phyloP scores from a whole-genome alignment of 306 rosid species.

The Senna siamea region DNA sequence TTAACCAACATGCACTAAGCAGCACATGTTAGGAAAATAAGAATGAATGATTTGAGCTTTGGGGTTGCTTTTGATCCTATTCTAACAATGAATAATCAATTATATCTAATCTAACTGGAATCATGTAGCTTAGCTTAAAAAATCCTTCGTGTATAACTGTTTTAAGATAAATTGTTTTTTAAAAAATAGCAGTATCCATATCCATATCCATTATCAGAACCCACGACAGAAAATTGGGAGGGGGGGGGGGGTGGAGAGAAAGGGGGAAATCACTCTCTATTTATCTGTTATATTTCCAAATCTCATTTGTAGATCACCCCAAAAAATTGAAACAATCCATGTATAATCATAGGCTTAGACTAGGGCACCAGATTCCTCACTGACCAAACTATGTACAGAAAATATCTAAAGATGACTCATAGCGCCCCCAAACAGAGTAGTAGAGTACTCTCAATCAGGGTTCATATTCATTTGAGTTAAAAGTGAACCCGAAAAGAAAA shows the following conservation, averaged over 20 bases:
- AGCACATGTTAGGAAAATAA: not conserved
- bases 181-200: not conserved
- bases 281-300: no score
- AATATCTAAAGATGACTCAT: not conserved
- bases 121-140: not conserved
- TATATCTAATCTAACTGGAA: not conserved
- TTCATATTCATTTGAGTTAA: not conserved
- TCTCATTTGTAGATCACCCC: not conserved
- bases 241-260: no score
- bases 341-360: not conserved
- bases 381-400: not conserved
- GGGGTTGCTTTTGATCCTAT: not conserved
- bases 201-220: not conserved
- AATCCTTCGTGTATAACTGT: not conserved
- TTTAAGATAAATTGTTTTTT: not conserved
- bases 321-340: slow-evolving; percentile 5
- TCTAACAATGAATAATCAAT: slow-evolving; percentile 1
- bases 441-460: not conserved
- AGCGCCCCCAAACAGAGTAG: not conserved
- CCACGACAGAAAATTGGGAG: not conserved
- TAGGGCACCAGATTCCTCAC: not conserved
- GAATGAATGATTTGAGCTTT: not conserved
- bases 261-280: no score
- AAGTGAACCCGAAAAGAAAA: not conserved
- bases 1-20: not conserved